Conservation (phyloP, 768 basidiomycete species). For the Xerocomellus chrysenteron region DNA sequence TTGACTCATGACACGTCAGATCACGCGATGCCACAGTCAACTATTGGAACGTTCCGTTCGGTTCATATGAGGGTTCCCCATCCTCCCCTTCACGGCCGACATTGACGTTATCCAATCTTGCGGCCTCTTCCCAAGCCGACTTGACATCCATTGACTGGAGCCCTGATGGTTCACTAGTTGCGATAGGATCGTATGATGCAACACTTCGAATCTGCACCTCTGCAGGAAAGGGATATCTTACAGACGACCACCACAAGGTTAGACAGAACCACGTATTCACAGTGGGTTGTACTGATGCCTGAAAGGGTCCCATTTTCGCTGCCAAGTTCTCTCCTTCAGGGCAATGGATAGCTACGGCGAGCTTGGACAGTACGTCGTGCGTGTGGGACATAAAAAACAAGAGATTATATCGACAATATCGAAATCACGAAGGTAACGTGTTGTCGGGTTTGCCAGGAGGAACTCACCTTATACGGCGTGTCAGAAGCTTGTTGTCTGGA, state of each 20-base stretch:
- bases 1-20: conserved; percentile 34
- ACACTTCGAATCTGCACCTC: conserved; percentile 66
- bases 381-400: conserved; percentile 74
- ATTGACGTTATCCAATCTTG: conserved; percentile 48
- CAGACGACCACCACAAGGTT: conserved; percentile 66
- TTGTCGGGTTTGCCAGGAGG: not conserved
- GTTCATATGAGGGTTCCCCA: conserved; percentile 24
- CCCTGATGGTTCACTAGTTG: conserved; percentile 66
- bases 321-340: conserved; percentile 74
- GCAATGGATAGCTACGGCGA: conserved; percentile 71
- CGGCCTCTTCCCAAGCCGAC: conserved; percentile 52
- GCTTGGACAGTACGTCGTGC: conserved; percentile 74
- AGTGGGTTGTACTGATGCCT: conserved; percentile 20
- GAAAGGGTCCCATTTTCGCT: conserved; percentile 78
- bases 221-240: conserved; percentile 61
- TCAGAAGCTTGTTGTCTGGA: conserved; percentile 73
- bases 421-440: conserved; percentile 59
- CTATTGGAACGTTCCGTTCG: conserved; percentile 64
- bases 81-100: conserved; percentile 34
- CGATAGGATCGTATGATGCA: conserved; percentile 76
- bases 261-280: conserved; percentile 12
- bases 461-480: conserved; percentile 9
- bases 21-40: conserved; percentile 77
- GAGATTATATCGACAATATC: conserved; percentile 60
- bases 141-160: conserved; percentile 81